These are phyloP conservation scores for Exidia glandulosa DNA, from an alignment of 768 basidiomycete genomes.

Conservation along the genomic window DNA sequence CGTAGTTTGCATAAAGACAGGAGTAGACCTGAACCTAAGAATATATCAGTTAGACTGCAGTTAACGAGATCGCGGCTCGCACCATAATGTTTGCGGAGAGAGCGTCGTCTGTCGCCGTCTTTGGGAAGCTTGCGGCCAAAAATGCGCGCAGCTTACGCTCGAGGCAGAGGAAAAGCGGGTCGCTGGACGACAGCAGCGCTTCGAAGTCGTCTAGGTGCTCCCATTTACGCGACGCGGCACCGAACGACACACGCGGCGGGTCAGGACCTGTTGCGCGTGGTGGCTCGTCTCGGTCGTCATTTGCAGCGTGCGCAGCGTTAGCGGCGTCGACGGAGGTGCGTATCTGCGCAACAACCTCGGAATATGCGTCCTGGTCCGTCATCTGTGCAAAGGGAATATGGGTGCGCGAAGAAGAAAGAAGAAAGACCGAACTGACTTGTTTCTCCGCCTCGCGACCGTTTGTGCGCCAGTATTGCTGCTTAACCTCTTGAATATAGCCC, in stretches of 20 bases:
- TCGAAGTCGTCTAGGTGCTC: no score
- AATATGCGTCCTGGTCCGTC: not conserved
- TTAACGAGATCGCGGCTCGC: not conserved
- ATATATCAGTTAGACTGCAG: not conserved
- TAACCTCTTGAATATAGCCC: constrained; percentile 22
- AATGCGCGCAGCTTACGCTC: no score
- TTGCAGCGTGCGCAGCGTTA: constrained; percentile 2
- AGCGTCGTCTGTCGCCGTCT: no score
- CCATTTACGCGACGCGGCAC: no score
- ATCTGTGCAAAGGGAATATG: not conserved
- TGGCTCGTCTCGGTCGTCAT: not conserved
- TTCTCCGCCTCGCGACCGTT: constrained; percentile 18
- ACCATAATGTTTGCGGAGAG: not conserved
- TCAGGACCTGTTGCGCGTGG: not conserved
- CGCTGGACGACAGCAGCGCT: no score
- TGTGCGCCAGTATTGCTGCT: constrained; percentile 18
- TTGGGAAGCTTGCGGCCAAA: no score
- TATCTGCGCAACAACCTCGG: constrained; percentile 13
- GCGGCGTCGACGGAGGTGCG: constrained; percentile 16
- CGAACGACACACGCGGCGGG: not conserved
- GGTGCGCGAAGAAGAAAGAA: not conserved
- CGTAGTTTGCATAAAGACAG: constrained; percentile 15
- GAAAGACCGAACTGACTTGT: constrained; percentile 13
- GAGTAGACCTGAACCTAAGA: constrained; percentile 14
- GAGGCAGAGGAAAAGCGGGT: no score